Base-by-base conservation (phyloP, 1,284 basidiomycete species). In the Cryptococcus amylolentus region DNA sequence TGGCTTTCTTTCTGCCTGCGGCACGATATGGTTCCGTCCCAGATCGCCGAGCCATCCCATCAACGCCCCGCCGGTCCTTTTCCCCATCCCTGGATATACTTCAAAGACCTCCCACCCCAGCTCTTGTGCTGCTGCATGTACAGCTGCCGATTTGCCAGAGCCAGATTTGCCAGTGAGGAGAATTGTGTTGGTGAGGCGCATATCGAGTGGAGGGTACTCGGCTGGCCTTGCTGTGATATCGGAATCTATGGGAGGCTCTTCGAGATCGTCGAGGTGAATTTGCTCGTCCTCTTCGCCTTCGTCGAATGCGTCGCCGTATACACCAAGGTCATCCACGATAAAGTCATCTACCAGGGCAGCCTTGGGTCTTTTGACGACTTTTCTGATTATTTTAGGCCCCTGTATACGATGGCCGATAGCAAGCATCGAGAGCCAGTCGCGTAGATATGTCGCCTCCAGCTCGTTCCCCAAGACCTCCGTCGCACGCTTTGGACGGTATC, bases 31-130 rank as follows among this genome's bases (percentile, higher is more conserved):
- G 73, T 97, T 98, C 76, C 85, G 89, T 10, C 90, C 90, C 1
- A 97, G 89, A 63, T 96, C 91, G 10, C 96, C 96, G 23, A 98
- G 86, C 57, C 95, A 83, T 52, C 83, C 81, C 53, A 88, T 84
- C 56, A 99, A 78, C 61, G 86, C 89, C 38, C 86, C 81, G 2
- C 88, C 90, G 45, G 85, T 89, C 23, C 96, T 84, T 68, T 84
- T 88, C 26, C 91, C 91, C 57, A 94, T 87, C 4, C 96, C 96
- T n/a, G 96, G 89, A 76, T 93, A 91, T 9, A 98, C 90, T 75
- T 99, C 96, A 69, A 98, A 97, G 12, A 98, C 86, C 51, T 96
- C 90, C 88, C 89, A 98, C 5, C 88, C 91, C 20, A 98, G 82
- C 75, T 98, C 91, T 44, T 87, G 84, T 3, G 94, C 91, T 62